phyloP scores from a whole-genome alignment of 257 asterid species.

The Solanum rostratum region DNA sequence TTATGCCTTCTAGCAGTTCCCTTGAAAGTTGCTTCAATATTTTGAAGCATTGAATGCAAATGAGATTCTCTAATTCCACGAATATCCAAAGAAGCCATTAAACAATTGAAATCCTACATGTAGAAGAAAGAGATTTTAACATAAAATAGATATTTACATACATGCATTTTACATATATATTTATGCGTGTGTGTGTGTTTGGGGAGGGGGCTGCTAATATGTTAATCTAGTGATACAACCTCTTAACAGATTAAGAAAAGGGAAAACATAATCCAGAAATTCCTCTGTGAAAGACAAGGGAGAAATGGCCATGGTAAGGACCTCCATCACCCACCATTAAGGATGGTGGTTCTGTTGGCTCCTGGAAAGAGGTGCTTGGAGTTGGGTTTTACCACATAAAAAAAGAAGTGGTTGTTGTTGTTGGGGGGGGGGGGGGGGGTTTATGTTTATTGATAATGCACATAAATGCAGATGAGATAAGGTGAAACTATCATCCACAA shows the following conservation, averaged over 20 bases:
- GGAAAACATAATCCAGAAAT: neutral
- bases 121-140: neutral
- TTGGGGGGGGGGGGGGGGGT: neutral
- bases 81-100: slow-evolving; percentile 60
- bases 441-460: neutral
- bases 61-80: slow-evolving; percentile 88
- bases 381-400: neutral
- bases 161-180: too few relatives aligned
- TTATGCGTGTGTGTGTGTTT: neutral
- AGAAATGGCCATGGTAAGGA: neutral
- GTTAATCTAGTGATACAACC: neutral
- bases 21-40: slow-evolving; percentile 55
- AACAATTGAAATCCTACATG: slow-evolving; percentile 62
- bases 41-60: slow-evolving; percentile 63
- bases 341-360: neutral
- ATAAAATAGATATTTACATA: neutral
- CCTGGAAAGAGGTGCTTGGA: neutral
- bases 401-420: neutral
- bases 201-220: too few relatives aligned
- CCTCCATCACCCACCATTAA: neutral
- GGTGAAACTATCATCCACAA: neutral
- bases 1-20: slow-evolving; percentile 20
- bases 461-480: neutral
- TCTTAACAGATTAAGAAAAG: neutral
- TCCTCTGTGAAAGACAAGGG: neutral